Conservation (phyloP, 306 rosid species). For the Crotalaria pallida region DNA sequence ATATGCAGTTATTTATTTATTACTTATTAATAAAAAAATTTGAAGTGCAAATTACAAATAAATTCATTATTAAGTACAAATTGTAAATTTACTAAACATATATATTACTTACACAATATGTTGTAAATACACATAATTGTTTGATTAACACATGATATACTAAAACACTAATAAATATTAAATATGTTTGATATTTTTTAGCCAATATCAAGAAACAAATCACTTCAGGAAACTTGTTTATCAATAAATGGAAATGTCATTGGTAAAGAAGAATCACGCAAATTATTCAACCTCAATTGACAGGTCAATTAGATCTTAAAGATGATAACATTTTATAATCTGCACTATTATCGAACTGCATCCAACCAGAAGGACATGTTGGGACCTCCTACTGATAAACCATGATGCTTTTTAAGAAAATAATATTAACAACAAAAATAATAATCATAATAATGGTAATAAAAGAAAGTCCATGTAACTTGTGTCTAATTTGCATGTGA, state of each 20-base stretch:
- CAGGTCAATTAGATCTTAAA: background rate
- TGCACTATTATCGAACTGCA: conserved; percentile 20
- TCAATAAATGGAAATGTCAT: conserved; percentile 2
- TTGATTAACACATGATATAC: too few species aligned
- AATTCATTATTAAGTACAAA: too few species aligned
- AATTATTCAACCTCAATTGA: background rate
- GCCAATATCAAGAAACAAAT: background rate
- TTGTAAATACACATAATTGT: too few species aligned
- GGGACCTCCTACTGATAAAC: conserved; percentile 23
- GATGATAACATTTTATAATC: conserved; percentile 18
- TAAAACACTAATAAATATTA: too few species aligned
- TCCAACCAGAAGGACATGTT: conserved; percentile 22
- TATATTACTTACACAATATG: too few species aligned
- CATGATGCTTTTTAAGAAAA: conserved; percentile 14
- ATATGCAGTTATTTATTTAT: too few species aligned
- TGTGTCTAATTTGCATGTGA: conserved; percentile 8
- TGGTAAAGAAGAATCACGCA: background rate
- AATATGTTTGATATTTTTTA: too few species aligned
- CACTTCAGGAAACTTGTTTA: background rate
- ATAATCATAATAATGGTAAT: background rate
- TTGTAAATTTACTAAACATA: too few species aligned
- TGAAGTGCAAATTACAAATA: too few species aligned
- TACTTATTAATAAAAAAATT: too few species aligned
- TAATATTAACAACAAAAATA: background rate
- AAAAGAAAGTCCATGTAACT: background rate